Evolutionary conservation across 345 rosid species (phyloP).

Genomic region (Brassica juncea): DNA sequence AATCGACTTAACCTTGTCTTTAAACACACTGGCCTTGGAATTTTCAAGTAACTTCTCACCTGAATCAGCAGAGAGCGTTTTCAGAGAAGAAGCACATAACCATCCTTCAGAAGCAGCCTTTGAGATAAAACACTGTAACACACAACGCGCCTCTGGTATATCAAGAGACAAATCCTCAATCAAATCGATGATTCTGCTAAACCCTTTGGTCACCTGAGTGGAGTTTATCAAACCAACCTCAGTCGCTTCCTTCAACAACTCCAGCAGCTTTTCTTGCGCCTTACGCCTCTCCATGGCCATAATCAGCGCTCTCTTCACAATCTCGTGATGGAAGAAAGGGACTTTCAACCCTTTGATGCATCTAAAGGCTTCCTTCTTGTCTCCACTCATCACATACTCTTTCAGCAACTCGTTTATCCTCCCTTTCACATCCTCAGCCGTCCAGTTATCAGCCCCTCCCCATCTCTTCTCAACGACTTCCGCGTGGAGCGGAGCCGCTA

Average conservation of each 20-base stretch:
- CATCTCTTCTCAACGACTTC: conserved; percentile 76
- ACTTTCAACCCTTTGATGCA: conserved; percentile 82
- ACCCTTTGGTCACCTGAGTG: conserved; percentile 80
- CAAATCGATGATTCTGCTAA: conserved; percentile 63
- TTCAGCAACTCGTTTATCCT: conserved; percentile 62
- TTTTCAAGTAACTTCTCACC: conserved; percentile 46
- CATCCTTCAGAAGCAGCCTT: conserved; percentile 88
- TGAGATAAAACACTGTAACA: conserved; percentile 65
- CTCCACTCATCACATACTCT: conserved; percentile 71
- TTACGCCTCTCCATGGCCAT: conserved; percentile 77
- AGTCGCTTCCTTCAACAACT: conserved; percentile 60
- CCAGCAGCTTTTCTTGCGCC: conserved; percentile 57
- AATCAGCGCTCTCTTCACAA: conserved; percentile 65
- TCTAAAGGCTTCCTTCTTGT: conserved; percentile 70
- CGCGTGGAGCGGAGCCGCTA: conserved; percentile 77
- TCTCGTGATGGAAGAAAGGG: conserved; percentile 87
- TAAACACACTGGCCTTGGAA: conserved; percentile 47
- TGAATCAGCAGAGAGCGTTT: conserved; percentile 48
- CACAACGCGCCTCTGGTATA: conserved; percentile 63
- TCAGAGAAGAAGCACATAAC: conserved; percentile 78
- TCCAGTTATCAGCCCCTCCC: conserved; percentile 75
- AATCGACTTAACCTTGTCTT: conserved; percentile 65
- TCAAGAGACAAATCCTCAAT: conserved; percentile 81
- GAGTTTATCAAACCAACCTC: conserved; percentile 77
- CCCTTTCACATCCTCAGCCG: conserved; percentile 80